Conservation (phyloP, 768 basidiomycete genomes). For the Leccinum variicolor region DNA sequence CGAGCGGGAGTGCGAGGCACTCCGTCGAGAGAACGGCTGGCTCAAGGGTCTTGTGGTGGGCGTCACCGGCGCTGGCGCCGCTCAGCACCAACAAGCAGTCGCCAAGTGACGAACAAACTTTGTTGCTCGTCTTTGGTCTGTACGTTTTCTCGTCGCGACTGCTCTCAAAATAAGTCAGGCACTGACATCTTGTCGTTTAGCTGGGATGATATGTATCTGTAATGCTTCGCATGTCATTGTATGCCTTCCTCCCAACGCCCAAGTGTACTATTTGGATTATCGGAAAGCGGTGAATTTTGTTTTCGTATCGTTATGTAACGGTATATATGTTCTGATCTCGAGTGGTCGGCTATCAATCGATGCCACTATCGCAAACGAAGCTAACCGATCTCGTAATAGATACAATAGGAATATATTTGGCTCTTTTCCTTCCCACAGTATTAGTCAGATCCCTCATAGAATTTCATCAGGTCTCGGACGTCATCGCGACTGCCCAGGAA, state of each 20-base stretch:
- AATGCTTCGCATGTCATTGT: background rate
- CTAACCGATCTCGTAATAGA: background rate
- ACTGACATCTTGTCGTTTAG: slow-evolving; percentile 1
- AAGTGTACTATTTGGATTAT: background rate
- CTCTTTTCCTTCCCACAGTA: background rate
- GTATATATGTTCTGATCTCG: slow-evolving; percentile 1
- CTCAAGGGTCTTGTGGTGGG: slow-evolving; percentile 87
- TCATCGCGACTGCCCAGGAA: slow-evolving; percentile 95
- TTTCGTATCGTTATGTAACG: slow-evolving; percentile 22
- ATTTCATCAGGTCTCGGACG: slow-evolving; percentile 85
- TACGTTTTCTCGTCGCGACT: background rate
- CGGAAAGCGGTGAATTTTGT: background rate
- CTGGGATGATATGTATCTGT: background rate
- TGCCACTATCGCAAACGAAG: background rate
- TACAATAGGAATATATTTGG: background rate
- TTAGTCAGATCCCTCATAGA: slow-evolving; percentile 48
- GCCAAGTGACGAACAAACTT: slow-evolving; percentile 13
- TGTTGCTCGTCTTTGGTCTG: background rate
- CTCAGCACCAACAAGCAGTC: slow-evolving; percentile 26
- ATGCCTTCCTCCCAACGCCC: background rate
- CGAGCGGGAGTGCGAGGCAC: slow-evolving; percentile 87
- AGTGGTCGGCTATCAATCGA: background rate
- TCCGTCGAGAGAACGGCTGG: slow-evolving; percentile 90
- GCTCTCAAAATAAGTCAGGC: background rate
- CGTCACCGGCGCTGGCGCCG: slow-evolving; percentile 67